Evolutionary conservation across 106 monocot species (phyloP).

Genomic region (Acorus gramineus): DNA sequence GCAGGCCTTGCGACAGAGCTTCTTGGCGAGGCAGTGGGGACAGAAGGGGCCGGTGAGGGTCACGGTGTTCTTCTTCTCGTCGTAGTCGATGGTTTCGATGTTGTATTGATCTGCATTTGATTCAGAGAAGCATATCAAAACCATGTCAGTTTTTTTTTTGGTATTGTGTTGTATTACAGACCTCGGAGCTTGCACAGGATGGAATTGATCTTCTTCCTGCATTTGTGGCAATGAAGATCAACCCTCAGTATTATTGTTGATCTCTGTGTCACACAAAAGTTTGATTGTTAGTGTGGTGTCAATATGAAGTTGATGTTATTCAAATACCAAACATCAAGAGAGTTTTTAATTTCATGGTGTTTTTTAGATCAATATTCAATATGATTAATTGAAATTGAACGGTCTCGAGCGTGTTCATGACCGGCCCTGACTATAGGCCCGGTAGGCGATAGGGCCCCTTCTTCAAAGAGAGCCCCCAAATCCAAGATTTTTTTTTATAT

Average conservation of each 20-base stretch:
- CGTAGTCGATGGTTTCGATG: constrained; percentile 25
- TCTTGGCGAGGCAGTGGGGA: constrained; percentile 25
- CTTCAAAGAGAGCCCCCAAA: no score
- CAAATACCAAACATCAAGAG: no score
- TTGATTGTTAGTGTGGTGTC: no score
- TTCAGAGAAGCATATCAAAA: neutral
- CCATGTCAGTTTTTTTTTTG: neutral
- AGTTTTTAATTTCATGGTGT: no score
- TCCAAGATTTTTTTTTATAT: no score
- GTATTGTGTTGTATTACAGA: neutral
- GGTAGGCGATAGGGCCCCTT: no score
- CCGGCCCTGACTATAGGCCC: no score
- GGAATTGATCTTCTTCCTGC: constrained; percentile 29
- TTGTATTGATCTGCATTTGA: constrained; percentile 27
- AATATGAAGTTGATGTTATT: no score
- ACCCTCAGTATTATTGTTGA: constrained; percentile 20
- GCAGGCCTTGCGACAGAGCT: constrained; percentile 39
- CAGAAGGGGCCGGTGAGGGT: constrained; percentile 48
- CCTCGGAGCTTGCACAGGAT: constrained; percentile 20
- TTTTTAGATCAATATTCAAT: no score
- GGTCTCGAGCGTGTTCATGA: no score
- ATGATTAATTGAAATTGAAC: no score
- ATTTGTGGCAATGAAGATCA: constrained; percentile 17
- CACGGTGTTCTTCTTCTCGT: constrained; percentile 50
- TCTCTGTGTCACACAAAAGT: constrained; percentile 2